A percentile compares a stretch with the other conserved stretches of the same genome.
phyloP scores from a whole-genome alignment of 2,329 filamentous ascomycete genomes.

The Fusarium sp. region DNA sequence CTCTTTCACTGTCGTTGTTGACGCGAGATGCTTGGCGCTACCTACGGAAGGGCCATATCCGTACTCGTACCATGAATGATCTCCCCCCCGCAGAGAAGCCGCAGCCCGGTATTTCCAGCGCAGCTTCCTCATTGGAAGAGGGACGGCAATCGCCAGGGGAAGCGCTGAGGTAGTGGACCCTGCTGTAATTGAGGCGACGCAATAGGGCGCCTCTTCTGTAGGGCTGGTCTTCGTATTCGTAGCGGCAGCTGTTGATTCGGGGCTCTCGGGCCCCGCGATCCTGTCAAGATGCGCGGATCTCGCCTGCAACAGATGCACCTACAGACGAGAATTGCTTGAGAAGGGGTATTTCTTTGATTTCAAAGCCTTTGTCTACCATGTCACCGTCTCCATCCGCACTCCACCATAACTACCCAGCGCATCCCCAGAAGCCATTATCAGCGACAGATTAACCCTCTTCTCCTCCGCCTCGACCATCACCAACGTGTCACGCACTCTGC shows the following conservation, averaged over 20 bases:
- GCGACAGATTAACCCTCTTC: conserved; percentile 36
- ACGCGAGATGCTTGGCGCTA: conserved; percentile 24
- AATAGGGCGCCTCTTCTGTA: neutral
- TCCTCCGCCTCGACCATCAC: conserved; percentile 43
- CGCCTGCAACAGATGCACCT: neutral
- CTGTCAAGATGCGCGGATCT: neutral
- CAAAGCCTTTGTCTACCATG: conserved; percentile 17
- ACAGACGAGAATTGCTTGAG: too few relatives aligned
- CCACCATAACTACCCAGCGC: conserved; percentile 29
- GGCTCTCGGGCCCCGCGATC: conserved; percentile 19
- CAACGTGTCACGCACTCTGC: conserved; percentile 44
- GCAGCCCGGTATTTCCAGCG: neutral
- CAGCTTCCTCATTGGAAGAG: conserved; percentile 18
- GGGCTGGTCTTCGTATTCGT: too few relatives aligned
- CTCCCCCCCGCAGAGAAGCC: conserved; percentile 1
- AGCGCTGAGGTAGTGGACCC: conserved; percentile 14
- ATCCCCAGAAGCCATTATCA: conserved; percentile 44
- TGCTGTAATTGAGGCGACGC: neutral
- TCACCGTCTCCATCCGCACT: conserved; percentile 29
- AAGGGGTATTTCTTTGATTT: too few relatives aligned
- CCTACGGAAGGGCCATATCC: conserved; percentile 42
- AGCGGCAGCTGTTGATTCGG: neutral
- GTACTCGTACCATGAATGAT: conserved; percentile 37
- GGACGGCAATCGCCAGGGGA: neutral
- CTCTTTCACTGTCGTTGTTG: neutral